Base-by-base conservation (phyloP, 352 stramenopile genomes). In the Thalassiosira hispida region DNA sequence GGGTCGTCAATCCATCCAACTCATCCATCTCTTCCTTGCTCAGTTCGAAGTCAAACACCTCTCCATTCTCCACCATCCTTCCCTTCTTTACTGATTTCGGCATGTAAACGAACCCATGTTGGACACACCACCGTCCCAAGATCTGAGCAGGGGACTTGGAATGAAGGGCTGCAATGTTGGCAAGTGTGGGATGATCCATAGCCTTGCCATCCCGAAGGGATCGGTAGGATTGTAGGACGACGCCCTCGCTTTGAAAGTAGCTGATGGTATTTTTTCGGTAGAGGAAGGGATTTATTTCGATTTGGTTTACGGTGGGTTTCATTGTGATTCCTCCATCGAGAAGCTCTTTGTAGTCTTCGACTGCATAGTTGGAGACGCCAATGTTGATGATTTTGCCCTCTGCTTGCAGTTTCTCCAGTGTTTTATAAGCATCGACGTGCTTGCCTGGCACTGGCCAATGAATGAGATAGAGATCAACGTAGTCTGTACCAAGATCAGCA, bases 261-360 rank as follows among this genome's bases (percentile, higher is more conserved):
- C 79, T 55, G 60, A 96, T 90, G 6, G 88, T 94, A 35, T 93
- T 91, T 49, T 79, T 84, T 52, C 92, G 65, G 61, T 92, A 95
- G 6, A 95, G 64, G 46, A 95, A 95, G 1, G 92, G 92, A 53
- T 94, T 94, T 49, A 95, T 91, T 77, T 96, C 92, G 63, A 96
- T 93, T 77, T 96, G 92, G 84, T 95, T 95, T 0, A 95, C 85
- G n/a, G 83, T 63, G 18, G 91, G 90, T 51, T 77, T 73, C 31
- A 81, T 49, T 12, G 79, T 62, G 11, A 81, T 86, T 1, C 78
- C 75, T 33, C 25, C 55, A n/a, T 91, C 77, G 47, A 91, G 87
- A 3, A 96, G 74, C 61, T 96, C 90, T 52, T 92, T 51, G 63
- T 94, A 92, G 70, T 96, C 90, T 74, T 94, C 88, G 33, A 91